phyloP scores from a whole-genome alignment of 2,329 filamentous ascomycete genomes.

The Tolypocladium inflatum region DNA sequence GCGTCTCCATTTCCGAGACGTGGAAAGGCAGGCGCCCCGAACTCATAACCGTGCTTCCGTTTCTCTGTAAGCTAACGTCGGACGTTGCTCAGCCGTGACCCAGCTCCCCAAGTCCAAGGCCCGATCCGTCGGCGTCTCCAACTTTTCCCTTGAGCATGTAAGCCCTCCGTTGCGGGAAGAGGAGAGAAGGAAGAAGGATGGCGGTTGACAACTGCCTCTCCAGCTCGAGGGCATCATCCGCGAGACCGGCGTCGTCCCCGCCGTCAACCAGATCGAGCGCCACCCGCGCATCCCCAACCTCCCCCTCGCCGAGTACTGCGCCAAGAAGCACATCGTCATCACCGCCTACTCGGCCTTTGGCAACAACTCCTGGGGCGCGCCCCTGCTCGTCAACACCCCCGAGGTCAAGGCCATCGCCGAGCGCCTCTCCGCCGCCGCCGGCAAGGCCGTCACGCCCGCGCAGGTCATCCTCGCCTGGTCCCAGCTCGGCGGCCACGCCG shows the following conservation, averaged over 20 bases:
- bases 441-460: constrained; percentile 29
- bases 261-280: constrained; percentile 61
- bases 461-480: constrained; percentile 48
- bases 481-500: constrained; percentile 51
- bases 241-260: constrained; percentile 46
- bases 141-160: constrained; percentile 53
- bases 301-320: constrained; percentile 49
- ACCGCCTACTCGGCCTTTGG: constrained; percentile 55
- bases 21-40: constrained; percentile 26
- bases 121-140: constrained; percentile 62
- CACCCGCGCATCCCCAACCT: constrained; percentile 53
- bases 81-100: constrained; percentile 29
- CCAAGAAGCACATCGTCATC: constrained; percentile 53
- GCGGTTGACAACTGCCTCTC: constrained; percentile 3
- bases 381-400: constrained; percentile 49
- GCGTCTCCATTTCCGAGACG: constrained; percentile 30
- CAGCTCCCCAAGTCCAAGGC: constrained; percentile 52
- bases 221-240: constrained; percentile 44
- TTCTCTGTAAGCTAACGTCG: neutral
- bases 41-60: neutral
- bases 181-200: no score
- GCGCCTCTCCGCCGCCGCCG: constrained; percentile 22
- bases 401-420: constrained; percentile 48
- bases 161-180: neutral
- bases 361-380: constrained; percentile 32